Evolutionary conservation across 1,284 basidiomycete species (phyloP), one percentile per base, ranked within the genome.

Genomic region (Afroboletus lepidellus): DNA sequence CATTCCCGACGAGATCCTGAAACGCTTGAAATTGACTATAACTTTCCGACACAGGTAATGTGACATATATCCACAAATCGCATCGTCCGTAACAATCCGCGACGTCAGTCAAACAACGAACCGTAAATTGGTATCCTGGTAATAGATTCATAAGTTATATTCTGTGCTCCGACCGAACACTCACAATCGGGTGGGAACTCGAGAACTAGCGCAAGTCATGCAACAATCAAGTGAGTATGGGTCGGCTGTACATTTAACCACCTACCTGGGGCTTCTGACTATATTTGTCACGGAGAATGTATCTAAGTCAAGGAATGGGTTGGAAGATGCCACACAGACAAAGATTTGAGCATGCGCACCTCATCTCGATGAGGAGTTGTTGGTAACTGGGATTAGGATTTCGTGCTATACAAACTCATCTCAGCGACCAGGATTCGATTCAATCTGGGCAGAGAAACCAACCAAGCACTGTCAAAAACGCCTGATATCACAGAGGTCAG

Each of bases 201-300:
- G 87, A 87, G 33, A 90, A 74, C 81, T 87, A 60, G 16, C 36
- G 29, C 29, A 30, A 30, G 9, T 29, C 8, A 29, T 8, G 27
- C 12, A 29, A 11, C 15, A 29, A 32, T 34, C 36, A 23, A 16
- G 20, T 65, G n/a, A 58, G 24, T 25, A 36, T 9, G 18, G 5
- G 23, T 30, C 11, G 15, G 11, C 29, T 2, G 29, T 13, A 18
- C 15, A 6, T 46, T 59, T 63, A 18, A 57, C 51, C 6, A 61
- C 72, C 55, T 49, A 85, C 75, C 75, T 90, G 89, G 11, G 92
- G 92, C 70, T 92, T 94, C 77, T 95, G 93, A 46, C 79, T 83
- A 66, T 94, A 95, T 67, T 89, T 89, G 47, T 67, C 59, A 36
- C 64, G 70, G 54, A 92, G 71, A 57, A 86, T 83, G 12, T 66